phyloP scores from a whole-genome alignment of 192 early-diverging fungal species.

The Umbelopsis isabellina region DNA sequence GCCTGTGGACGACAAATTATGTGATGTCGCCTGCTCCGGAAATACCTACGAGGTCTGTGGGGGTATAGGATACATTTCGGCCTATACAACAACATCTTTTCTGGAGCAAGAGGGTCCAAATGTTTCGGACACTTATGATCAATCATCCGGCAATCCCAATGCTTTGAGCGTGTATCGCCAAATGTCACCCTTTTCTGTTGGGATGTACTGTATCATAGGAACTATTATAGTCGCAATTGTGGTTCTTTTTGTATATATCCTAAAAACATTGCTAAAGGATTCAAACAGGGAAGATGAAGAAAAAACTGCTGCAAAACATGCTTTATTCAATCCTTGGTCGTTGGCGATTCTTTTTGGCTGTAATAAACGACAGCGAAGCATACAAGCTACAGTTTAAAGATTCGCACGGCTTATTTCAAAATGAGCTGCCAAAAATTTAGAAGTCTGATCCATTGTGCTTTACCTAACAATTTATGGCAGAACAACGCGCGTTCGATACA shows the following conservation, averaged over 20 bases:
- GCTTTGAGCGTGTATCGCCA: background rate
- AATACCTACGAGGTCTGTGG: background rate
- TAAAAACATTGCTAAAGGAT: background rate
- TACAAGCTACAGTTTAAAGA: too few relatives aligned
- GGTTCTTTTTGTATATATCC: background rate
- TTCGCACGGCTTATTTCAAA: too few relatives aligned
- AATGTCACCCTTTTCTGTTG: background rate
- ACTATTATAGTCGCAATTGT: background rate
- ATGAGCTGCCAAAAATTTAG: too few relatives aligned
- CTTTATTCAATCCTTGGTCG: background rate
- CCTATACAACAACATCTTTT: background rate
- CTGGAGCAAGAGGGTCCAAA: background rate
- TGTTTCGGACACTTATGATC: background rate
- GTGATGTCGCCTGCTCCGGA: background rate
- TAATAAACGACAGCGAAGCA: too few relatives aligned
- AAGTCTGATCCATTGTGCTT: background rate
- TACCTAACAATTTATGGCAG: background rate
- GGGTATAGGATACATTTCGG: background rate
- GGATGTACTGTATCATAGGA: background rate
- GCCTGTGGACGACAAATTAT: background rate
- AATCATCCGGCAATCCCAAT: background rate
- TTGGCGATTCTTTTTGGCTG: too few relatives aligned
- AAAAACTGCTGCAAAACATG: background rate
- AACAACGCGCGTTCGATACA: background rate
- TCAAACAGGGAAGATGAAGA: background rate